Evolutionary conservation across 495 filamentous ascomycete genomes (phyloP), one percentile per base, ranked within the genome.

Genomic region (Lineolata rhizophorae): DNA sequence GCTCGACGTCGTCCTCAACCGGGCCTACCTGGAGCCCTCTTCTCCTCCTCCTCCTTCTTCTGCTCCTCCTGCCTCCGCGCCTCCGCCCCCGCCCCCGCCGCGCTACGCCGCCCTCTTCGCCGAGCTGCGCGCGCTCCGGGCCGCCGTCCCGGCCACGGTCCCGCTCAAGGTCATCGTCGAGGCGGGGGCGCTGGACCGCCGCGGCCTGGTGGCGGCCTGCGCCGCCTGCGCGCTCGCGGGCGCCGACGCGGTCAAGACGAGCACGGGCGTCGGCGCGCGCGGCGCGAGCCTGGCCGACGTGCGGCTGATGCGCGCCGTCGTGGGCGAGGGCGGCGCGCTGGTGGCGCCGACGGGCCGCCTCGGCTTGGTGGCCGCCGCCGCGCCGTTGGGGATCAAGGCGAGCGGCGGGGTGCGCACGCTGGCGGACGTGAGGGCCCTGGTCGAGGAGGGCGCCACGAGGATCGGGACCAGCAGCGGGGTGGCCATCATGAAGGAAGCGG

Each of bases 81-180:
- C n/a, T n/a, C n/a, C n/a, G n/a, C n/a, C n/a, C n/a, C n/a, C 40
- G 26, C 1, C 12, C 15, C 27, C 21, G n/a, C 2, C 2, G 10
- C 19, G 15, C 2, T 75, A 71, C 48, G 39, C 35, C 3, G 48
- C 52, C 6, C 58, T 75, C 28, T 75, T 63, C 50, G 45, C 47
- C 15, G 73, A 77, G 37, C 52, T 77, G 21, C 43, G 51, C 16
- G 59, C 61, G 4, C 60, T 77, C 26, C 59, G 60, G 10, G 62
- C 62, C 13, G 56, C 57, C 5, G 32, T 51, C 18, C 59, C 62
- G 19, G 48, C 57, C 4, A 46, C 49, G 18, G n/a, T n/a, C n/a
- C n/a, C n/a, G n/a, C 46, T 75, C 29, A 78, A 79, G 47, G 61
- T 71, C 28, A 79, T 78, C 35, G 45, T 79, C 26, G 73, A 79